Conservation (phyloP, 768 basidiomycete species). For the Tylopilus intermedius region DNA sequence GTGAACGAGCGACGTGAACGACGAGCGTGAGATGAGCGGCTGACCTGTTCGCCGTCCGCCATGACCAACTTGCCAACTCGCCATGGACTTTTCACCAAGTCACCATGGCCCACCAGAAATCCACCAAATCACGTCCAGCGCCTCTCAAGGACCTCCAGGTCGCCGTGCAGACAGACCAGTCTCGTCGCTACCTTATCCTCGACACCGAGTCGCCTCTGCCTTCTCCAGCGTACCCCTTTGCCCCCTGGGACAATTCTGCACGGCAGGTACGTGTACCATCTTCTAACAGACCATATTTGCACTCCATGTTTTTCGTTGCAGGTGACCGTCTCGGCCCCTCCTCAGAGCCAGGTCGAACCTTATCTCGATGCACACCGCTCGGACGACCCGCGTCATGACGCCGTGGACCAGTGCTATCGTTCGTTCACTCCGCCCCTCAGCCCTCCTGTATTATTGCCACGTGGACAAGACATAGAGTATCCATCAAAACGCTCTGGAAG, state of each 20-base stretch:
- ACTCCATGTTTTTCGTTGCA: conserved; percentile 5
- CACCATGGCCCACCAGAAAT: conserved; percentile 5
- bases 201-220: conserved; percentile 2
- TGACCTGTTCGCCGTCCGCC: conserved; percentile 12
- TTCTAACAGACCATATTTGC: background rate
- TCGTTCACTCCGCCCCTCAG: conserved; percentile 16
- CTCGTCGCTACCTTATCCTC: conserved; percentile 13
- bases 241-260: background rate
- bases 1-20: background rate
- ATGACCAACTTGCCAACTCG: background rate
- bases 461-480: background rate
- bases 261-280: background rate
- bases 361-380: background rate
- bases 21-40: conserved; percentile 13
- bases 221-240: conserved; percentile 5
- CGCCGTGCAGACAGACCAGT: conserved; percentile 8
- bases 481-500: conserved; percentile 19
- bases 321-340: conserved; percentile 1
- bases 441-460: conserved; percentile 9
- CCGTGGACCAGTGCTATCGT: background rate
- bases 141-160: conserved; percentile 19
- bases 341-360: background rate
- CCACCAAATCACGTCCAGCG: conserved; percentile 3
- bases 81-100: background rate
- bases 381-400: background rate